These are phyloP conservation scores for Gyromitra esculenta DNA, from an alignment of 2,329 filamentous ascomycete species.

Conservation along the genomic window DNA sequence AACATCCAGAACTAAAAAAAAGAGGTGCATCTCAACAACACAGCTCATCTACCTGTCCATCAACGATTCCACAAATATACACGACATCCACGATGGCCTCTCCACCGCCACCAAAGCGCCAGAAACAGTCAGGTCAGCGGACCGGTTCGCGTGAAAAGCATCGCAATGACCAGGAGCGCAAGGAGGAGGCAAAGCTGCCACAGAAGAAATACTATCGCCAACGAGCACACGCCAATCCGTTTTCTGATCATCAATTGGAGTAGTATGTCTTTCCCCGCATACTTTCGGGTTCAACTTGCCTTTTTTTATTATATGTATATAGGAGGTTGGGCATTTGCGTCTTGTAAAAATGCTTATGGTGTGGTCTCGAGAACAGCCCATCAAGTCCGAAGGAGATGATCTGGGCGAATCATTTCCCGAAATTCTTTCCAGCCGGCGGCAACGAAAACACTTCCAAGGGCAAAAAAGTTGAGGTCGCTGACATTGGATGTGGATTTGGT, in stretches of 20 bases:
- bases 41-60: background rate
- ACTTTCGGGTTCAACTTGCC: background rate
- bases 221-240: conserved; percentile 95
- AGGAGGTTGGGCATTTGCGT: background rate
- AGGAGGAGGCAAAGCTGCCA: conserved; percentile 71
- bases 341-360: conserved; percentile 46
- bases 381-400: conserved; percentile 84
- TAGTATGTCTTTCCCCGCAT: conserved; percentile 72
- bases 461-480: conserved; percentile 86
- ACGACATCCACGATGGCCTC: conserved; percentile 27
- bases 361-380: conserved; percentile 68
- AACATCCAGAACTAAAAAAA: background rate
- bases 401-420: conserved; percentile 85
- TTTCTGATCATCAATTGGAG: conserved; percentile 87
- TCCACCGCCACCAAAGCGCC: conserved; percentile 58
- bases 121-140: conserved; percentile 58
- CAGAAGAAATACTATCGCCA: conserved; percentile 97
- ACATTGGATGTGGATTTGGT: conserved; percentile 97
- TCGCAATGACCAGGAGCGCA: conserved; percentile 58
- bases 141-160: conserved; percentile 63
- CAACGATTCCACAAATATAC: background rate
- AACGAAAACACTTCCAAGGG: conserved; percentile 56
- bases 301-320: background rate
- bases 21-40: conserved; percentile 8
- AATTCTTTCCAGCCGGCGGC: conserved; percentile 67